These are phyloP conservation scores for Volutella citrinella DNA, from an alignment of 2,329 filamentous ascomycete genomes.

Conservation along the genomic window DNA sequence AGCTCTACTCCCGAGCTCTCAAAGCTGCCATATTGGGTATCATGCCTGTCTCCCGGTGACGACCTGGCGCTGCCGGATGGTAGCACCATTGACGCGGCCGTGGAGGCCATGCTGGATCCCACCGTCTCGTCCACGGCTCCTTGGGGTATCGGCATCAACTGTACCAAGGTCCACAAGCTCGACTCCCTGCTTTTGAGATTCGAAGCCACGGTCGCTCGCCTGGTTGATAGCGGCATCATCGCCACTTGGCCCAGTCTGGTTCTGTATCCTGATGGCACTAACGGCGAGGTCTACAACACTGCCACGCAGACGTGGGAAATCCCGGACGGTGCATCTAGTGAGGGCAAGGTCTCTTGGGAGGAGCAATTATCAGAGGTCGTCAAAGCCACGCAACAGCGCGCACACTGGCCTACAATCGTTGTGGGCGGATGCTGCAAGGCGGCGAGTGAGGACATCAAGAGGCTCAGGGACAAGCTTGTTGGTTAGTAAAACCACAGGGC, in stretches of 20 bases:
- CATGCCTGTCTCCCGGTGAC: slow-evolving; percentile 59
- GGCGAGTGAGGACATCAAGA: slow-evolving; percentile 32
- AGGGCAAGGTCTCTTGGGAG: slow-evolving; percentile 41
- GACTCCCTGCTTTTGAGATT: slow-evolving; percentile 52
- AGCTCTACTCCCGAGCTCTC: slow-evolving; percentile 25
- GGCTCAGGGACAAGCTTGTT: slow-evolving; percentile 23
- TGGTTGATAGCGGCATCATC: slow-evolving; percentile 34
- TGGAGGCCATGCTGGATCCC: slow-evolving; percentile 36
- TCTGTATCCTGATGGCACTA: slow-evolving; percentile 67
- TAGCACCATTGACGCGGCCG: slow-evolving; percentile 33
- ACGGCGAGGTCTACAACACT: slow-evolving; percentile 66
- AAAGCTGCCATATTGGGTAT: slow-evolving; percentile 55
- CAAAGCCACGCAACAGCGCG: slow-evolving; percentile 30
- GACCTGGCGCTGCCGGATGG: slow-evolving; percentile 56
- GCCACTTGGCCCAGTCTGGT: slow-evolving; percentile 52
- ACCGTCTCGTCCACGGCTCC: slow-evolving; percentile 34
- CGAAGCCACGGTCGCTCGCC: slow-evolving; percentile 43
- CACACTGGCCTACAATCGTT: slow-evolving; percentile 43
- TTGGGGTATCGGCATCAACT: slow-evolving; percentile 67
- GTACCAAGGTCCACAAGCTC: slow-evolving; percentile 64
- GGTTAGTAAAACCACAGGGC: too few species aligned
- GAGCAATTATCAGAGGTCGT: slow-evolving; percentile 41
- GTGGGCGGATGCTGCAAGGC: slow-evolving; percentile 55
- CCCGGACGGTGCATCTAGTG: slow-evolving; percentile 22
- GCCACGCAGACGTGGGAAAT: slow-evolving; percentile 57